Percentiles rank a stretch among this genome's conserved stretches.
phyloP scores from a whole-genome alignment of 192 early-diverging fungal genomes.

The Rhizoclosmatium globosum region DNA sequence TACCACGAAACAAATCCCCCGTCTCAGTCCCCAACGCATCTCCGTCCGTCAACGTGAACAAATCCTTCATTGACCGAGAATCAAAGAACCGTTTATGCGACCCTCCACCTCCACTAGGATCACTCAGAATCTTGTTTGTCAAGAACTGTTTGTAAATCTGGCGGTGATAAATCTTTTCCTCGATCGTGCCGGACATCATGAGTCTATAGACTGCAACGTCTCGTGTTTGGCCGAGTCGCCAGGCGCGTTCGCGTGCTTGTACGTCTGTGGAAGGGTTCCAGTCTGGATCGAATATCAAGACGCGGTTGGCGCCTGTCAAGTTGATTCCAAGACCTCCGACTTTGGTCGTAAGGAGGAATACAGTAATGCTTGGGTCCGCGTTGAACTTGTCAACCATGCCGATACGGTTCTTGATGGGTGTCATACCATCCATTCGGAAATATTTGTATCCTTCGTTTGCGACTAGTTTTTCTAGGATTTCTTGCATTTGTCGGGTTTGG shows the following conservation, averaged over 20 bases:
- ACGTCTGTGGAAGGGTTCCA: slow-evolving; percentile 98
- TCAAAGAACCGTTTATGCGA: slow-evolving; percentile 91
- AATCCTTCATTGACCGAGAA: slow-evolving; percentile 79
- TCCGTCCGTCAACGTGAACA: slow-evolving; percentile 78
- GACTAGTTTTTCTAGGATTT: slow-evolving; percentile 88
- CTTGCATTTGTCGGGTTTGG: slow-evolving; percentile 94
- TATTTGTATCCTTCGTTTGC: slow-evolving; percentile 64
- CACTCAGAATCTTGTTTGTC: slow-evolving; percentile 94
- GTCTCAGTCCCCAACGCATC: slow-evolving; percentile 77
- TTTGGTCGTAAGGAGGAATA: slow-evolving; percentile 97
- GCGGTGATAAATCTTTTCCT: slow-evolving; percentile 96
- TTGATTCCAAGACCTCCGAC: slow-evolving; percentile 97
- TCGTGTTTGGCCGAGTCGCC: slow-evolving; percentile 90
- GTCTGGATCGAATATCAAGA: slow-evolving; percentile 96
- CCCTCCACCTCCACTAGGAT: slow-evolving; percentile 59
- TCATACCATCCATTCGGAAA: slow-evolving; percentile 95
- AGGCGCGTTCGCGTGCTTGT: slow-evolving; percentile 95
- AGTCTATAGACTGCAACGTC: slow-evolving; percentile 92
- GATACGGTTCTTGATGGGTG: slow-evolving; percentile 84
- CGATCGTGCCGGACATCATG: slow-evolving; percentile 94
- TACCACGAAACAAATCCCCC: slow-evolving; percentile 80
- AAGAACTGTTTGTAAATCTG: slow-evolving; percentile 98
- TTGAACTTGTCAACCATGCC: slow-evolving; percentile 91
- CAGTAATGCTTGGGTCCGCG: slow-evolving; percentile 67
- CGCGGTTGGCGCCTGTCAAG: slow-evolving; percentile 91